Evolutionary conservation across 768 basidiomycete species (phyloP), one percentile per base, ranked within the genome.

Genomic region (Hygrocybe punicea): DNA sequence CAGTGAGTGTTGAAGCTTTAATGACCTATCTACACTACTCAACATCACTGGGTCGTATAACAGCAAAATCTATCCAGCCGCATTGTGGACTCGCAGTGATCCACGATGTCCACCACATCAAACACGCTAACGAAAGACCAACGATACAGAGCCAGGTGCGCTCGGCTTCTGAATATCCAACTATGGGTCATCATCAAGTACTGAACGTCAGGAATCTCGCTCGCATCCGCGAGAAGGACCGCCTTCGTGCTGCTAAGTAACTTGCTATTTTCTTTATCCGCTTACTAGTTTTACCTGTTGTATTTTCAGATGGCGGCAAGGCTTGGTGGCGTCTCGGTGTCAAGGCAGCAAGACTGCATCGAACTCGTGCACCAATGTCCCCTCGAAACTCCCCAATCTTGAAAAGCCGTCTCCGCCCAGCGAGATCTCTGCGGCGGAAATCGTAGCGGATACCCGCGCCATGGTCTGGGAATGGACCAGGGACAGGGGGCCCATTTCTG

Each of bases 381-480:
- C 47, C 24, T 21, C 16, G 16, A 25, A n/a, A 3, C 3, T 44
- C n/a, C 47, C 47, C 29, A 49, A 49, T 49, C 47, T 13, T n/a
- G 16, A 17, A 5, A 17, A 13, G 47, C 6, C 47, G 17, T 16
- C 21, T 49, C 47, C 3, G 40, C 16, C 40, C 40, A 42, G 16
- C 19, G 14, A 4, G 4, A 6, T 5, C 21, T 33, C 14, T 3
- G 47, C 47, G 4, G 16, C 17, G 6, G 47, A 49, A 23, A 49
- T 25, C n/a, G 21, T 49, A 6, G 13, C 47, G n/a, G 47, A 49
- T 14, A 25, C 24, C 29, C 29, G 47, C 4, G 29, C n/a, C 17
- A 49, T 49, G 47, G 47, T 49, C 47, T 49, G 47, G 47, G 47
- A 49, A 49, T 49, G 47, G 47, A 17, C 24, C 21, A 49, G 21